These are phyloP conservation scores for Haplosporangium sp. DNA, from an alignment of 371 early-diverging fungal genomes.

Conservation along the genomic window DNA sequence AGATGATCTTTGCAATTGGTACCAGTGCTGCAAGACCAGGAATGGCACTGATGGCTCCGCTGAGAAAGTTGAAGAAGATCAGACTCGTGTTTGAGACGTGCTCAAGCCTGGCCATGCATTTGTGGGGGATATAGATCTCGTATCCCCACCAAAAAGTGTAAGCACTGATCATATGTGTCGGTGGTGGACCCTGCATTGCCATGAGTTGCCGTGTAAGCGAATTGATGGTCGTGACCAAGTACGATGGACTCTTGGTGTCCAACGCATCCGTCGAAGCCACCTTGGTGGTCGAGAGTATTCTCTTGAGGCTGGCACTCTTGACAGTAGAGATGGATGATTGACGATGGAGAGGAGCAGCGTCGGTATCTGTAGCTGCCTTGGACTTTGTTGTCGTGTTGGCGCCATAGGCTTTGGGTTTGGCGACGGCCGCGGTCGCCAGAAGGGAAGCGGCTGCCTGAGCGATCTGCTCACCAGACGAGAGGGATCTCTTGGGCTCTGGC, in stretches of 20 bases:
- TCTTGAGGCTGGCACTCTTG: constrained; percentile 14
- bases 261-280: not conserved
- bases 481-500: not conserved
- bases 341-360: not conserved
- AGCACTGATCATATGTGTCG: constrained; percentile 37
- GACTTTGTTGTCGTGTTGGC: not conserved
- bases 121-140: constrained; percentile 54
- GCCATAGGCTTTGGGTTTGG: constrained; percentile 19
- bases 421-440: constrained; percentile 21
- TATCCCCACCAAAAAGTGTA: constrained; percentile 57
- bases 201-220: constrained; percentile 15
- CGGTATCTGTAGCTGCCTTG: not conserved
- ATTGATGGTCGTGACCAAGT: constrained; percentile 23
- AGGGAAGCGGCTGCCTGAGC: constrained; percentile 42
- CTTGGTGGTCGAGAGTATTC: constrained; percentile 17
- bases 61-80: constrained; percentile 50
- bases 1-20: constrained; percentile 50
- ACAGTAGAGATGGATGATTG: constrained; percentile 26
- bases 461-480: constrained; percentile 43
- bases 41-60: constrained; percentile 25
- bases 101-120: constrained; percentile 45
- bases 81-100: constrained; percentile 48
- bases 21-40: constrained; percentile 33
- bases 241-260: constrained; percentile 6
- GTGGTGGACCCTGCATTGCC: constrained; percentile 11